Base-by-base conservation (phyloP, 2,329 filamentous ascomycete species). In the Cyphellophora europaea region DNA sequence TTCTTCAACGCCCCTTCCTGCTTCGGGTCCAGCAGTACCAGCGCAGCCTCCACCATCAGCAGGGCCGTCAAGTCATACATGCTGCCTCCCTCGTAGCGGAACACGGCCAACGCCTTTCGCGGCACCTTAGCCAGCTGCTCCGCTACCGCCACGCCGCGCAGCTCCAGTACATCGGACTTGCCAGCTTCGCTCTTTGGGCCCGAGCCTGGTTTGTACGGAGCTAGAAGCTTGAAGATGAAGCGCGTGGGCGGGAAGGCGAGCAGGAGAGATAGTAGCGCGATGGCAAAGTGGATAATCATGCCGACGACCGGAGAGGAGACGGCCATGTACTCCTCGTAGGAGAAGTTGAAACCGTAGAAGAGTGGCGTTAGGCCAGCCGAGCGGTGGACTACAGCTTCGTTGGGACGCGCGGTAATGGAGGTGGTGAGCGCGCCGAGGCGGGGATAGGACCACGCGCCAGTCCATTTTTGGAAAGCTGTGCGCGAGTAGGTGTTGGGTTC, bases 351-450 rank as follows among this genome's bases (percentile, higher is more conserved):
- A 0, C 74, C 74, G 48, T 79, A 79, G 25, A 68, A 59, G n/a
- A 65, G 62, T 8, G 66, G 66, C 40, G 72, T 68, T 16, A 79
- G 54, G 6, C 69, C 71, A 61, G 74, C 77, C 29, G 66, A 73
- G 37, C 75, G 68, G 47, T 78, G 67, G 16, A 78, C 70, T 38
- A 76, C 70, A 19, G 69, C 65, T 23, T 63, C 57, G 42, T 80
- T 75, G 6, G 67, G 63, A 6, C 62, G 53, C 2, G 65, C 70
- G 44, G 68, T 64, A 1, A 71, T 53, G 8, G 67, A 71, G 25
- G 66, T 69, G 5, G 74, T 72, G 30, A 79, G 60, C 1, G 65
- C 59, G n/a, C 76, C 76, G 3, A 79, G 61, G 38, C 74, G 72
- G 11, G 64, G 64, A 19, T 75, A 62, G 11, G 58, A 58, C 34